Evolutionary conservation across 495 filamentous ascomycete species (phyloP).

Genomic region (Trichoderma asperelloides): DNA sequence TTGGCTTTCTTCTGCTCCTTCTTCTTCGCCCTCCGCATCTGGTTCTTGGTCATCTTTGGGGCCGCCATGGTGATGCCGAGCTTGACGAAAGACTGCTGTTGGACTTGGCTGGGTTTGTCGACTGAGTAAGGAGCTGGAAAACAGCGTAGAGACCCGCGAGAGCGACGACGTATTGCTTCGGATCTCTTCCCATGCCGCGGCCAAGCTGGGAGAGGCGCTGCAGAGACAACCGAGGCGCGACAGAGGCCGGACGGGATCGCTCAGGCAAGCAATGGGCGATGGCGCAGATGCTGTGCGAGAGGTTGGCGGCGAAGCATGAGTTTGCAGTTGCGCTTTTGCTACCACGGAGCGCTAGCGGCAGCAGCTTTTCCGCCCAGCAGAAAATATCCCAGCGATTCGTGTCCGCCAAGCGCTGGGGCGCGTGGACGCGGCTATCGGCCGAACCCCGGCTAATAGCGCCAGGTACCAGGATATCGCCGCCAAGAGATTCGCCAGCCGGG

Average conservation of each 20-base stretch:
- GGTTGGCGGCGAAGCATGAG: neutral
- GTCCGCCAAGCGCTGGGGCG: neutral
- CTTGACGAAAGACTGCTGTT: neutral
- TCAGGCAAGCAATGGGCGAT: neutral
- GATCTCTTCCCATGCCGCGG: constrained; percentile 11
- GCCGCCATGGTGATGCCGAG: constrained; percentile 38
- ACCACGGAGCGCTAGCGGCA: neutral
- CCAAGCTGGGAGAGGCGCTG: neutral
- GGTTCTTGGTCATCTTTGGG: constrained; percentile 71
- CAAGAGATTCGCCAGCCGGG: neutral
- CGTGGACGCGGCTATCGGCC: neutral
- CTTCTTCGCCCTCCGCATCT: constrained; percentile 78
- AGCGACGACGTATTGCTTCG: constrained; percentile 8
- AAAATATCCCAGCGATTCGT: neutral
- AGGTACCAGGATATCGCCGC: neutral
- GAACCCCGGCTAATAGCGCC: neutral
- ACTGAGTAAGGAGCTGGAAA: constrained; percentile 9
- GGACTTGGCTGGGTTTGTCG: constrained; percentile 3
- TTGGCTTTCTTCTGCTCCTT: constrained; percentile 69
- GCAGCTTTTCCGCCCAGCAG: neutral
- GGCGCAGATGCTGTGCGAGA: neutral
- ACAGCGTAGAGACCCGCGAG: constrained; percentile 6
- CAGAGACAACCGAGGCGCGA: neutral
- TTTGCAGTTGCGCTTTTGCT: too few species aligned
- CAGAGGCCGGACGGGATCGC: neutral